Base-by-base conservation (phyloP, 345 rosid genomes). In the Eucalyptus cladocalyx region DNA sequence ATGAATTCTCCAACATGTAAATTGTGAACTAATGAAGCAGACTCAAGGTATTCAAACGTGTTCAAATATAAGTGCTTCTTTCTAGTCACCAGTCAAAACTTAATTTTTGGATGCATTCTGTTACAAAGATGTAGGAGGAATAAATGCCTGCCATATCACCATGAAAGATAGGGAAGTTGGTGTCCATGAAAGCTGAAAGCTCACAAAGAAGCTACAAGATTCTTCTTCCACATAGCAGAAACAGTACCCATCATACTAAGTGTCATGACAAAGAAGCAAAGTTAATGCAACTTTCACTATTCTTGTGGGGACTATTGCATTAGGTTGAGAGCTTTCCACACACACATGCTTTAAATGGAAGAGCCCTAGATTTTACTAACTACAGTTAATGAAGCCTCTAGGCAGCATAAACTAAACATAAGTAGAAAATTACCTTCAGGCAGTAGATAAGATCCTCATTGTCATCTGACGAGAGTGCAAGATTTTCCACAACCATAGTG, bases 401-500 rank as follows among this genome's bases (percentile, higher is more conserved):
- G 43, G 58, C 60, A n/a, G 62, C 48, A 80, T 43, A 32, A 80
- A 32, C 42, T 69, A 19, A 34, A 34, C 80, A 69, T 30, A 30
- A 80, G 80, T 43, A 87, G 87, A 88, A 72, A 56, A 65, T 92
- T 91, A 98, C 99, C 98, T 98, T 98, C 93, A 96, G 90, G 94
- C 99, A 96, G 92, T 95, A 96, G 87, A 96, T 89, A 89, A 96
- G 97, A 95, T 98, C 99, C 92, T 97, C 99, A 88, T 97, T 97
- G 89, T 98, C 95, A 95, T 96, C 97, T 80, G 96, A 94, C 15
- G 99, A 97, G 86, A 97, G 98, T 56, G 96, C 96, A 76, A 97
- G 98, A 92, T 97, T 97, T 93, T 97, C 99, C 85, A 97, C 94
- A 91, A 95, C 98, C 91, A 97, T 92, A 89, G 93, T 37, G 91